phyloP scores from a whole-genome alignment of 2,329 filamentous ascomycete species.

The Rachicladosporium sp. region DNA sequence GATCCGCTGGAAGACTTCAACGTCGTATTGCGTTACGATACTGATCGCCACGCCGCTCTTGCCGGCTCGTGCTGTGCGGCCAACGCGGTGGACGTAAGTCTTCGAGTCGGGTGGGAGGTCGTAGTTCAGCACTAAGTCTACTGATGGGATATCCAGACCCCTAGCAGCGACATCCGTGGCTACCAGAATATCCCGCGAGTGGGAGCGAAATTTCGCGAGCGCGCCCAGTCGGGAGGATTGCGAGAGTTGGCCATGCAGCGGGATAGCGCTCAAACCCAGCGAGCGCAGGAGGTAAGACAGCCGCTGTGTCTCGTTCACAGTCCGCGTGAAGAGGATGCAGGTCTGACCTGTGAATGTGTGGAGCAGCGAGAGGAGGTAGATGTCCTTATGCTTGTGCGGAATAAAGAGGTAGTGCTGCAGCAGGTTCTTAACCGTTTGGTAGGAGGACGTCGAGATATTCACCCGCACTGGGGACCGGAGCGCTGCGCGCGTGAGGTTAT shows the following conservation, averaged over 20 bases:
- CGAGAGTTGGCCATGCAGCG: slow-evolving; percentile 81
- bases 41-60: slow-evolving; percentile 72
- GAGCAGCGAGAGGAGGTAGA: slow-evolving; percentile 73
- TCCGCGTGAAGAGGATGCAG: slow-evolving; percentile 82
- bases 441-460: slow-evolving; percentile 68
- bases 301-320: slow-evolving; percentile 81
- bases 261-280: slow-evolving; percentile 81
- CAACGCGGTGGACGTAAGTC: slow-evolving; percentile 83
- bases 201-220: slow-evolving; percentile 76
- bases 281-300: slow-evolving; percentile 70
- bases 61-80: slow-evolving; percentile 75
- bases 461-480: slow-evolving; percentile 74
- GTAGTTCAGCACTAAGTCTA: slow-evolving; percentile 77
- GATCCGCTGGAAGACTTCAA: slow-evolving; percentile 69
- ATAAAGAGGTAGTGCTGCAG: slow-evolving; percentile 80
- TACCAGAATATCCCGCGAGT: slow-evolving; percentile 73
- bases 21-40: slow-evolving; percentile 77
- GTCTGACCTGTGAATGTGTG: slow-evolving; percentile 81
- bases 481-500: slow-evolving; percentile 80
- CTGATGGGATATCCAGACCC: slow-evolving; percentile 85
- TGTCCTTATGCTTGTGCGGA: slow-evolving; percentile 76
- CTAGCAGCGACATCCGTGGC: slow-evolving; percentile 90
- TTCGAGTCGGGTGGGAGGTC: slow-evolving; percentile 76
- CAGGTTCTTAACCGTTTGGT: slow-evolving; percentile 83
- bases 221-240: slow-evolving; percentile 80